Percentiles rank a stretch among this genome's conserved stretches.
phyloP scores from a whole-genome alignment of 1,284 basidiomycete species.

The Cryptococcus hybrid region DNA sequence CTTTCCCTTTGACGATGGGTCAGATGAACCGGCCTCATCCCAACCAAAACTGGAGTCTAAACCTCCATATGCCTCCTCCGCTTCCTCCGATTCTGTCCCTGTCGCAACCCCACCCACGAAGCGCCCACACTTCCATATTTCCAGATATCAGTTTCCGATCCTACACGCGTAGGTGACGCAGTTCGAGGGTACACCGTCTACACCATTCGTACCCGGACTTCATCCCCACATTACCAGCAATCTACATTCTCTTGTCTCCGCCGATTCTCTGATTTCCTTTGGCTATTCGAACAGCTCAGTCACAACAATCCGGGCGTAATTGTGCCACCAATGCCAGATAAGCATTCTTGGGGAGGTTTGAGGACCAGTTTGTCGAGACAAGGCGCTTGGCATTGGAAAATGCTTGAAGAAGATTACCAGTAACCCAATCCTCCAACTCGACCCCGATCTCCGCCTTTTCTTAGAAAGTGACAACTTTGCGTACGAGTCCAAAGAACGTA shows the following conservation, averaged over 20 bases:
- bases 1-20: too few species aligned
- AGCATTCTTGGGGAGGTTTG: conserved; percentile 85
- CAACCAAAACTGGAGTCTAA: too few species aligned
- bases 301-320: conserved; percentile 95
- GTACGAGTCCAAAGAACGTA: conserved; percentile 62
- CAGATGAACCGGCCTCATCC: too few species aligned
- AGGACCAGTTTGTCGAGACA: conserved; percentile 81
- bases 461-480: conserved; percentile 82
- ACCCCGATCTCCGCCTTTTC: conserved; percentile 80
- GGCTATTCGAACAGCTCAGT: conserved; percentile 89
- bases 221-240: conserved; percentile 75
- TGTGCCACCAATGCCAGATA: conserved; percentile 94
- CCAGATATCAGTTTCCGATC: conserved; percentile 82
- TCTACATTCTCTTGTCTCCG: conserved; percentile 84
- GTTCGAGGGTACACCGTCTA: conserved; percentile 92
- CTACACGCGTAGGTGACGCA: conserved; percentile 88
- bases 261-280: conserved; percentile 95
- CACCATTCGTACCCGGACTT: conserved; percentile 87
- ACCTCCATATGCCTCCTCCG: too few species aligned
- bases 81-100: too few species aligned
- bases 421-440: conserved; percentile 80
- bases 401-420: conserved; percentile 84
- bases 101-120: conserved; percentile 60
- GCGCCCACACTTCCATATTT: conserved; percentile 50
- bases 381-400: conserved; percentile 77